Percentiles rank a stretch among this genome's conserved stretches.
These are phyloP conservation scores for Plasmopara viticola DNA, from an alignment of 352 stramenopile species.

Conservation along the genomic window DNA sequence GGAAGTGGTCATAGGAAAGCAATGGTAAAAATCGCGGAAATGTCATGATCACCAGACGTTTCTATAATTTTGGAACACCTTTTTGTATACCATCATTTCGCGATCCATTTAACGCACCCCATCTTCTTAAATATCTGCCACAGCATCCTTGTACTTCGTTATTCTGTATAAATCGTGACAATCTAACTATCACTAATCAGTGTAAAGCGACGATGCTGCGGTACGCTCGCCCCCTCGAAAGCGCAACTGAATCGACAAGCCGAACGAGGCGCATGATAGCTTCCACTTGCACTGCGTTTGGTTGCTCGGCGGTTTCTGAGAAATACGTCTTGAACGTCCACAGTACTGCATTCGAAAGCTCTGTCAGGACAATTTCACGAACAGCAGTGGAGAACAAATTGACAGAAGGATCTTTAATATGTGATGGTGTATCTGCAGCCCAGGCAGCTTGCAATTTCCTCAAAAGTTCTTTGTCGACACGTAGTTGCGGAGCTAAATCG, in stretches of 20 bases:
- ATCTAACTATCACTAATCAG: background rate
- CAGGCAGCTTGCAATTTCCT: constrained; percentile 21
- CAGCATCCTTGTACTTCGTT: too few species aligned
- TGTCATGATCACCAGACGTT: too few species aligned
- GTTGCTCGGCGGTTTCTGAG: constrained; percentile 24
- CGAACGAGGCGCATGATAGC: constrained; percentile 39
- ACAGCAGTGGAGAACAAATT: constrained; percentile 27
- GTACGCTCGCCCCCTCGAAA: constrained; percentile 25
- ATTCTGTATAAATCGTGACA: too few species aligned
- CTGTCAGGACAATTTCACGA: constrained; percentile 38
- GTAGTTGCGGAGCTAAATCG: background rate
- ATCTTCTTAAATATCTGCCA: too few species aligned
- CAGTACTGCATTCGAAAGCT: constrained; percentile 50
- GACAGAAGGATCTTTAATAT: background rate
- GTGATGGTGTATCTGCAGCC: background rate
- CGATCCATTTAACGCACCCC: too few species aligned
- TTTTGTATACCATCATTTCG: too few species aligned
- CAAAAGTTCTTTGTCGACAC: constrained; percentile 15
- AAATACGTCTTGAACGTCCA: constrained; percentile 48
- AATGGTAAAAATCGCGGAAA: too few species aligned
- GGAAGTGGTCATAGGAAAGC: too few species aligned
- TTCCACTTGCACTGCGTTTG: constrained; percentile 21
- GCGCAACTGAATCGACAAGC: constrained; percentile 39
- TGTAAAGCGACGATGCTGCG: constrained; percentile 22
- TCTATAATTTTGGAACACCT: too few species aligned